Evolutionary conservation across 352 stramenopile species (phyloP).

Genomic region (Pythium guiyangense): DNA sequence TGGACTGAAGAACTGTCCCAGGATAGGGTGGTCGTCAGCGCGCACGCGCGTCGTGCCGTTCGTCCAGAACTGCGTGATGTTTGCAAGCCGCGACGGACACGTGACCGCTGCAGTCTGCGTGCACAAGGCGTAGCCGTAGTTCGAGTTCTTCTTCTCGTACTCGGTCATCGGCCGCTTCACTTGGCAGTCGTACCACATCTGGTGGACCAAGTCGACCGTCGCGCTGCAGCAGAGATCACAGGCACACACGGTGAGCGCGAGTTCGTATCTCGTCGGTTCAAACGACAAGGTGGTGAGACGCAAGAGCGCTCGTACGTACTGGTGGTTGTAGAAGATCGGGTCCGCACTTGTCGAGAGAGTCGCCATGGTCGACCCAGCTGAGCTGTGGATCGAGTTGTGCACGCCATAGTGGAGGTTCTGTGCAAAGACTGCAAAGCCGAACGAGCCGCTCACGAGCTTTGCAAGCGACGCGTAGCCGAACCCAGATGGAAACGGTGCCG

Average conservation of each 20-base stretch:
- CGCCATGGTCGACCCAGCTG: slow-evolving; percentile 37
- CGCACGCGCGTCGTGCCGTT: slow-evolving; percentile 16
- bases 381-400: slow-evolving; percentile 71
- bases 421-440: slow-evolving; percentile 42
- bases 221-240: slow-evolving; percentile 19
- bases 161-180: slow-evolving; percentile 48
- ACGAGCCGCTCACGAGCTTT: slow-evolving; percentile 36
- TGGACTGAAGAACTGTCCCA: slow-evolving; percentile 42
- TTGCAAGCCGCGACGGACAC: slow-evolving; percentile 28
- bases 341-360: slow-evolving; percentile 46
- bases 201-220: slow-evolving; percentile 54
- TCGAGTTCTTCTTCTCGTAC: slow-evolving; percentile 40
- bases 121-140: slow-evolving; percentile 47
- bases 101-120: slow-evolving; percentile 16
- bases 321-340: slow-evolving; percentile 72
- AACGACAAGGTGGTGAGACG: neutral
- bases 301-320: slow-evolving; percentile 34
- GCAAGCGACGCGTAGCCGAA: slow-evolving; percentile 52
- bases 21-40: slow-evolving; percentile 36
- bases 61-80: slow-evolving; percentile 49
- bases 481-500: slow-evolving; percentile 38
- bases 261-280: neutral
- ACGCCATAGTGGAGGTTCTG: slow-evolving; percentile 53
- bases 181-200: slow-evolving; percentile 67
- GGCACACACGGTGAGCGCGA: neutral